phyloP scores from a whole-genome alignment of 257 asterid species.

The Solanum sitiens region DNA sequence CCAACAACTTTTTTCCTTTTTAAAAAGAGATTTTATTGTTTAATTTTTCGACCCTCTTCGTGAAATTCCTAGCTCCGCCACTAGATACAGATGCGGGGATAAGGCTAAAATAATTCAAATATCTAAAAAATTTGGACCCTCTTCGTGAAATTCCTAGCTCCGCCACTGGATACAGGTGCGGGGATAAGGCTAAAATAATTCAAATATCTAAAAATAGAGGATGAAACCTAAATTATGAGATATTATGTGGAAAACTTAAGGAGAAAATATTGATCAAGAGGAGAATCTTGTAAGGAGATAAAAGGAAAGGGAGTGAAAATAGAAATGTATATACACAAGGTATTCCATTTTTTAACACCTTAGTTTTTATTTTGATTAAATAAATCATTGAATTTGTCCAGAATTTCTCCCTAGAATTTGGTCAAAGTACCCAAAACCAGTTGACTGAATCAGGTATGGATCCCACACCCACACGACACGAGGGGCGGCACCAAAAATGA shows the following conservation, averaged over 20 bases:
- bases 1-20: too few relatives aligned
- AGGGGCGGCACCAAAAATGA: not conserved
- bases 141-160: too few relatives aligned
- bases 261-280: not conserved
- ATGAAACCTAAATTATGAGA: not conserved
- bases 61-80: too few relatives aligned
- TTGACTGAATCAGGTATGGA: not conserved
- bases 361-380: not conserved
- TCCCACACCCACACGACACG: not conserved
- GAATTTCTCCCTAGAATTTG: not conserved
- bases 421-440: not conserved
- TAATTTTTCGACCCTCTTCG: too few relatives aligned
- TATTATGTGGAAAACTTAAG: not conserved
- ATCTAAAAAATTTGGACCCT: too few relatives aligned
- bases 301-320: not conserved
- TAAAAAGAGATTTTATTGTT: too few relatives aligned
- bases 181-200: not conserved
- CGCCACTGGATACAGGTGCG: too few relatives aligned
- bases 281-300: not conserved
- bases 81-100: too few relatives aligned
- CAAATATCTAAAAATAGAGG: not conserved
- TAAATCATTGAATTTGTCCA: not conserved
- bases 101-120: too few relatives aligned
- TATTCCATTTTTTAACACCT: not conserved
- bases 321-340: not conserved